Evolutionary conservation across 2,329 filamentous ascomycete genomes (phyloP), one percentile per base, ranked within the genome.

Genomic region (Triangularia setosa): DNA sequence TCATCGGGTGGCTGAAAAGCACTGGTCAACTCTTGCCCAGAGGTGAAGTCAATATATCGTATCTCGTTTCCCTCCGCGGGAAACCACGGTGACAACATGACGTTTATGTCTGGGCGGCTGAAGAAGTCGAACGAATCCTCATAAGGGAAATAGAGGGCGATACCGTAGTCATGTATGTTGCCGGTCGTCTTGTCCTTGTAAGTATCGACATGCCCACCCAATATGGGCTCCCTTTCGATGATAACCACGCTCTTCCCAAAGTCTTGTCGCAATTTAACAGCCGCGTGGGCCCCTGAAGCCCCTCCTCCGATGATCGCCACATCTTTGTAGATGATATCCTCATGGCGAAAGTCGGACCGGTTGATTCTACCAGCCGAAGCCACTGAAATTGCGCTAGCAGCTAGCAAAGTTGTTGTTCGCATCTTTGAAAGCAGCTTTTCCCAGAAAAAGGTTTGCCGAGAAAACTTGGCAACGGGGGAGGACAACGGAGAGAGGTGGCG

Each of bases 201-300:
- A 3, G 65, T 67, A 24, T 63, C 61, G 23, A 65, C 63, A 40
- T 67, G 65, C 2, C 65, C 65, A 52, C 65, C 65, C 23, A 63
- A 54, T 11, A 53, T 60, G 14, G 48, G 16, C 8, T 61, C 53
- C n/a, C 57, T 61, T n/a, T 65, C 64, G 8, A 65, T 25, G 6
- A 65, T 25, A 5, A 65, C 16, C 25, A 65, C 61, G 1, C 33
- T 65, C 40, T 63, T 65, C 7, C 55, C 30, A 25, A 61, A 54
- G 14, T 60, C 61, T 6, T 63, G 16, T 4, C 52, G 3, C 18
- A 65, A 54, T 1, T 58, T 30, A 3, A 63, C 52, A 8, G 64
- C 64, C 7, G 64, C 64, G 4, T 65, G 57, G 14, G 61, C 52
- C 30, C 64, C 64, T 23, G 64, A 60, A 16, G 64, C 61, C 48